phyloP scores from a whole-genome alignment of 192 early-diverging fungal species.

The Coemansia sp. region DNA sequence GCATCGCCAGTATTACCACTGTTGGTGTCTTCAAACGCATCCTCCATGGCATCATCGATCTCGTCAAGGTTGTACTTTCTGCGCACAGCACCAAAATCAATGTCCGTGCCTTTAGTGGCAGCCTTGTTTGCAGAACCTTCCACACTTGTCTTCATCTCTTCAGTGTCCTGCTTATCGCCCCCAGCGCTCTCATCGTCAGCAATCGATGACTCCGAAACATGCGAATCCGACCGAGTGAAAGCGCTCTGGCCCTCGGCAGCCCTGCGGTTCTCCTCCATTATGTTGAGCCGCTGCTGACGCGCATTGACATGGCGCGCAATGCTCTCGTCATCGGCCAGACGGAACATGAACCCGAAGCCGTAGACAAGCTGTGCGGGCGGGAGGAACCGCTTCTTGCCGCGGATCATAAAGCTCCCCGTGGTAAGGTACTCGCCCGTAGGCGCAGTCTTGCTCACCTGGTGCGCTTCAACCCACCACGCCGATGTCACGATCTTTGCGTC shows the following conservation, averaged over 20 bases:
- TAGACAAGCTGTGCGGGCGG: conserved; percentile 93
- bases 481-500: conserved; percentile 94
- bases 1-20: neutral
- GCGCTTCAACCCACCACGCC: conserved; percentile 91
- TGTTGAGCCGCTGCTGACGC: conserved; percentile 58
- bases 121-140: neutral
- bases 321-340: conserved; percentile 77
- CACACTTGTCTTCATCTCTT: neutral
- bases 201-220: conserved; percentile 10
- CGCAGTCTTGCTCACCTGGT: conserved; percentile 88
- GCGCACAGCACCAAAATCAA: conserved; percentile 44
- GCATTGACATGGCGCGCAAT: conserved; percentile 70
- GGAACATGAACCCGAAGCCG: conserved; percentile 95
- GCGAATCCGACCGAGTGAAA: neutral
- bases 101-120: neutral
- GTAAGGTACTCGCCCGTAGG: conserved; percentile 90
- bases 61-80: conserved; percentile 58
- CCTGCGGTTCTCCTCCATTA: conserved; percentile 36
- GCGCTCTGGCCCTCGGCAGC: conserved; percentile 8
- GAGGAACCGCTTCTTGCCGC: conserved; percentile 92
- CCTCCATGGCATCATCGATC: conserved; percentile 39
- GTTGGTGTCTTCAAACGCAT: conserved; percentile 19
- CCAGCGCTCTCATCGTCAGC: conserved; percentile 3
- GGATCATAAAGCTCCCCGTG: conserved; percentile 91
- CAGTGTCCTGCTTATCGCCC: neutral